phyloP scores from a whole-genome alignment of 805 yeast species.

The Saturnispora diversa region DNA sequence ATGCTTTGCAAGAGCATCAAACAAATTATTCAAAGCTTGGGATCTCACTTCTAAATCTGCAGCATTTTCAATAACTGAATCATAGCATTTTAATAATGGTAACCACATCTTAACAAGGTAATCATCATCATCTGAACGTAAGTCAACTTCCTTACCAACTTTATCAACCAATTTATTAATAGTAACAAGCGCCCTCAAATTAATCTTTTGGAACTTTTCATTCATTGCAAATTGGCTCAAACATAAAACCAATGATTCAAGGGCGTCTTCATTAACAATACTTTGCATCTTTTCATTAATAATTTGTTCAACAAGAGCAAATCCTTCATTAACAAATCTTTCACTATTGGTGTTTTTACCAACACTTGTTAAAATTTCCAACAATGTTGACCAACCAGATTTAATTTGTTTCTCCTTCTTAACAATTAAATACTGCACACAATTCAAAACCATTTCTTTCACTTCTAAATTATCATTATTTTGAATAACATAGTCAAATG shows the following conservation, averaged over 20 bases:
- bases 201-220: constrained; percentile 67
- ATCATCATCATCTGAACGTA: constrained; percentile 25
- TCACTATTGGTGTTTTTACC: constrained; percentile 51
- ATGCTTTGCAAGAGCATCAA: constrained; percentile 69
- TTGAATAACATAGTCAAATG: constrained; percentile 71
- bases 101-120: constrained; percentile 62
- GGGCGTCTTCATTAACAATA: constrained; percentile 64
- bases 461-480: constrained; percentile 64
- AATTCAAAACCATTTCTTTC: constrained; percentile 83
- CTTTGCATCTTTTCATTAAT: constrained; percentile 52
- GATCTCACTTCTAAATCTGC: constrained; percentile 93
- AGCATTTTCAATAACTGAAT: constrained; percentile 86
- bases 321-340: constrained; percentile 54
- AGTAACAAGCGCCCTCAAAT: constrained; percentile 73
- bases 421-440: constrained; percentile 76
- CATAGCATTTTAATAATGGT: constrained; percentile 78
- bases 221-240: constrained; percentile 80
- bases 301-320: constrained; percentile 53
- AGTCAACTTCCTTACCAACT: constrained; percentile 39
- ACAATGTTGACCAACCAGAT: constrained; percentile 92
- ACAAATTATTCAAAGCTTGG: constrained; percentile 72
- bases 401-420: constrained; percentile 66
- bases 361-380: constrained; percentile 68
- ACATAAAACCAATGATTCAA: constrained; percentile 58
- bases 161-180: constrained; percentile 54